Base-by-base conservation (phyloP, 805 yeast species). In the Wickerhamiella slavikovae region DNA sequence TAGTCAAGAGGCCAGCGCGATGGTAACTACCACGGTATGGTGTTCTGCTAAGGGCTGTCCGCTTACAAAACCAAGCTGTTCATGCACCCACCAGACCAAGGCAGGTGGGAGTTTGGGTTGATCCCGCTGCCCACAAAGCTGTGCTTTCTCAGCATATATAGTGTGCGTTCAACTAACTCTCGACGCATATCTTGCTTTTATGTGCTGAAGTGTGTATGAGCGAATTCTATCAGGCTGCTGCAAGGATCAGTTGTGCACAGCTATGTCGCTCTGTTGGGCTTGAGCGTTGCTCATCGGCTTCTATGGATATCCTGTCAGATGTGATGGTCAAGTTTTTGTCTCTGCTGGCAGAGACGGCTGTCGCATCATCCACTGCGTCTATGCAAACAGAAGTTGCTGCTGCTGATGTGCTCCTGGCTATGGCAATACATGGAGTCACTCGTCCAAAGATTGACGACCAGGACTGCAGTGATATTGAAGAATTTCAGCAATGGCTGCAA, bases 181-280 rank as follows among this genome's bases (percentile, higher is more conserved):
- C n/a, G n/a, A n/a, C n/a, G n/a, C n/a, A n/a, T n/a, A n/a, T n/a
- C n/a, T n/a, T n/a, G n/a, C n/a, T n/a, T n/a, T n/a, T n/a, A n/a
- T n/a, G n/a, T n/a, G n/a, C n/a, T n/a, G n/a, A n/a, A n/a, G 21
- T 13, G 12, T 11, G 27, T 29, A 43, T 47, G 45, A 43, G 45
- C 26, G 63, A 60, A 23, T 63, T 67, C 46, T 57, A 55, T 40
- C 62, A 57, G 36, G 50, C 63, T 5, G 44, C 66, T 12, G 49
- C 64, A 19, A 49, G 71, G 22, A 51, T 67, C 26, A 55, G 71
- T 0, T 55, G 64, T 36, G 55, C 65, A 28, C 74, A 67, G 45
- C 59, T 65, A 1, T 60, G 85, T 30, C 69, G 79, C 36, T 69
- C 89, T 0, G 66, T 71, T 18, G 98, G 98, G 0, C 79, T 82